A percentile compares a stretch with the other conserved stretches of the same genome.
These are phyloP conservation scores for Suillus placidus DNA, from an alignment of 768 basidiomycete genomes.

Conservation along the genomic window DNA sequence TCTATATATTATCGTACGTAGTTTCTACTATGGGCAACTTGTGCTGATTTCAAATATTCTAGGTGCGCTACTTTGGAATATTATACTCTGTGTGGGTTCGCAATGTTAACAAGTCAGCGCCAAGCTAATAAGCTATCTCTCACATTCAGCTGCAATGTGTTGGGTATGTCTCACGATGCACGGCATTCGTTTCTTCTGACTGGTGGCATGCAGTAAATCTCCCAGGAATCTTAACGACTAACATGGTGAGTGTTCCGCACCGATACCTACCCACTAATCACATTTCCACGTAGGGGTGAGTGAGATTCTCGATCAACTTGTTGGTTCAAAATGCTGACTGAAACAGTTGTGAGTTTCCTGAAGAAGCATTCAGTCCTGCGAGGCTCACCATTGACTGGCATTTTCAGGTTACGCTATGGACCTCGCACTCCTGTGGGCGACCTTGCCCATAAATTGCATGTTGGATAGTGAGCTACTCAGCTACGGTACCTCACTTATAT, in stretches of 20 bases:
- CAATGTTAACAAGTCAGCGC: not conserved
- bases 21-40: not conserved
- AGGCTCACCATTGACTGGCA: not conserved
- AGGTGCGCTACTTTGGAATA: constrained; percentile 1
- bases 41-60: not conserved
- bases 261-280: not conserved
- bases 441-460: fast-evolving
- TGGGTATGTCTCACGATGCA: not conserved
- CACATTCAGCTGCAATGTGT: not conserved
- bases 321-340: not conserved
- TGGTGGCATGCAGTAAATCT: not conserved
- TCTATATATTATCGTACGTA: not conserved
- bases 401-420: not conserved
- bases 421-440: not conserved
- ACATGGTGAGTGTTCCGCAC: not conserved
- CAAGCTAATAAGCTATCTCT: not conserved
- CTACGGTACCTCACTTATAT: not conserved
- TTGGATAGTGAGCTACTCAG: not conserved
- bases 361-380: not conserved
- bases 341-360: not conserved
- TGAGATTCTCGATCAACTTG: not conserved
- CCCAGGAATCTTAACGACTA: not conserved
- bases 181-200: not conserved
- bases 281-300: not conserved
- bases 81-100: not conserved